Evolutionary conservation across 2,329 filamentous ascomycete species (phyloP).

Genomic region (Aspergillus pseudoterreus): DNA sequence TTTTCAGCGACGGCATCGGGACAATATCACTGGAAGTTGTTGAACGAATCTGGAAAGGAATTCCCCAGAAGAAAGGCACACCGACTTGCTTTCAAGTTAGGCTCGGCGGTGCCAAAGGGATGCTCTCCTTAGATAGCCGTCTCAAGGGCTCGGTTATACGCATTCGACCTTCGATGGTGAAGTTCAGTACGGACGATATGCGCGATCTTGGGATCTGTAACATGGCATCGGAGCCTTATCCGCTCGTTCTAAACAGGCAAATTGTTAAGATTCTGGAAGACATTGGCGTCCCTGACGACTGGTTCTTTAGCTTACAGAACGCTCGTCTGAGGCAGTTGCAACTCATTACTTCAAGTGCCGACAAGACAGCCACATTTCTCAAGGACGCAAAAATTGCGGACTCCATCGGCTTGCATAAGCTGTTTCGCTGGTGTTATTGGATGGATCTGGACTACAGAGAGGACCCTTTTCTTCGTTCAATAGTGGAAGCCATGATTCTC

Average conservation of each 20-base stretch:
- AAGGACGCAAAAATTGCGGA: slow-evolving; percentile 59
- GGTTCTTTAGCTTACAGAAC: slow-evolving; percentile 64
- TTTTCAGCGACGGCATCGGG: slow-evolving; percentile 78
- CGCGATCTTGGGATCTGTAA: slow-evolving; percentile 39
- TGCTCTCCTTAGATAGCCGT: slow-evolving; percentile 66
- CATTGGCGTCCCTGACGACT: slow-evolving; percentile 49
- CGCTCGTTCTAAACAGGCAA: slow-evolving; percentile 70
- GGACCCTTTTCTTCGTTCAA: slow-evolving; percentile 66
- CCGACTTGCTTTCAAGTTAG: slow-evolving; percentile 73
- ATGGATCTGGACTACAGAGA: slow-evolving; percentile 62
- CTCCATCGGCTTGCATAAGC: slow-evolving; percentile 55
- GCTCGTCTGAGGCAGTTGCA: slow-evolving; percentile 60
- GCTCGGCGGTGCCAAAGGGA: slow-evolving; percentile 70
- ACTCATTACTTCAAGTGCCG: slow-evolving; percentile 53
- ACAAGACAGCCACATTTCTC: slow-evolving; percentile 65
- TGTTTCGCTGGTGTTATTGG: slow-evolving; percentile 56
- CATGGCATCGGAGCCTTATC: slow-evolving; percentile 62
- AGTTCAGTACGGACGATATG: slow-evolving; percentile 63
- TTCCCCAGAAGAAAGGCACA: slow-evolving; percentile 46
- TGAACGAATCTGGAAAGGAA: slow-evolving; percentile 53
- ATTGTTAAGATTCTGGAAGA: slow-evolving; percentile 86
- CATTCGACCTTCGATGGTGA: slow-evolving; percentile 73
- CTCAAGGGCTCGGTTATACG: slow-evolving; percentile 57
- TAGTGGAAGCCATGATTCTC: slow-evolving; percentile 69
- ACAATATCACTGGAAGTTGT: slow-evolving; percentile 63